Conservation (phyloP, 805 yeast species). For the Candida piceae region DNA sequence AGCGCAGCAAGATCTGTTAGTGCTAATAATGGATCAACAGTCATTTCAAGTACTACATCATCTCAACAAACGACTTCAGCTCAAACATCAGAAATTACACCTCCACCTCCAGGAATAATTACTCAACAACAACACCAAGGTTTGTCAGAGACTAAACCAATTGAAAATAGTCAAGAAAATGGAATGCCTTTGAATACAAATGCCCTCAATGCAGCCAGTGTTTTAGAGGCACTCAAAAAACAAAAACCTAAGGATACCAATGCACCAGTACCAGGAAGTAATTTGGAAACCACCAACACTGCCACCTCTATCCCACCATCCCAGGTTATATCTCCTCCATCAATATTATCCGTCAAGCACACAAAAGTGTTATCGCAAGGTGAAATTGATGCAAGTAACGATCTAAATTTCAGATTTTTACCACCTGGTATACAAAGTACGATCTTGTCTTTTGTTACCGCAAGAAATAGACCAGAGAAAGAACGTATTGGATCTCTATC, state of each 20-base stretch:
- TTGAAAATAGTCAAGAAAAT: neutral
- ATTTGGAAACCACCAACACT: slow-evolving; percentile 4
- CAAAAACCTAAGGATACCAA: slow-evolving; percentile 27
- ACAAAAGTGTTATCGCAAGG: slow-evolving; percentile 1
- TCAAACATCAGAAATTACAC: slow-evolving; percentile 1
- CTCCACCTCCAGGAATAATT: slow-evolving; percentile 3
- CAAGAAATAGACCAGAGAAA: slow-evolving; percentile 16
- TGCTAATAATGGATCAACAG: neutral
- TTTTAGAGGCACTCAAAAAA: slow-evolving; percentile 31
- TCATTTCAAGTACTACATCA: neutral
- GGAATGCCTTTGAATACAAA: slow-evolving; percentile 22
- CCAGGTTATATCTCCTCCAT: neutral
- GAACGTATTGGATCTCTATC: slow-evolving; percentile 16
- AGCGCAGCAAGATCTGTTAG: too few species aligned
- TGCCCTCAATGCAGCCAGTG: slow-evolving; percentile 34
- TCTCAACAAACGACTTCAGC: neutral
- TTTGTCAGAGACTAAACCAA: neutral
- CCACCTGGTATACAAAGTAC: slow-evolving; percentile 33
- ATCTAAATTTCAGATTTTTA: slow-evolving; percentile 26
- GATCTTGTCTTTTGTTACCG: slow-evolving; percentile 24
- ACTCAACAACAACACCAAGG: slow-evolving; percentile 6
- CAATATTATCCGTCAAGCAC: neutral
- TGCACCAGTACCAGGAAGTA: slow-evolving; percentile 4
- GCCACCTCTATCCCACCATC: slow-evolving; percentile 3
- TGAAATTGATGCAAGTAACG: slow-evolving; percentile 18